These are phyloP conservation scores for Cinnamomum micranthum DNA, from an alignment of 164 flowering plant genomes.

Conservation along the genomic window DNA sequence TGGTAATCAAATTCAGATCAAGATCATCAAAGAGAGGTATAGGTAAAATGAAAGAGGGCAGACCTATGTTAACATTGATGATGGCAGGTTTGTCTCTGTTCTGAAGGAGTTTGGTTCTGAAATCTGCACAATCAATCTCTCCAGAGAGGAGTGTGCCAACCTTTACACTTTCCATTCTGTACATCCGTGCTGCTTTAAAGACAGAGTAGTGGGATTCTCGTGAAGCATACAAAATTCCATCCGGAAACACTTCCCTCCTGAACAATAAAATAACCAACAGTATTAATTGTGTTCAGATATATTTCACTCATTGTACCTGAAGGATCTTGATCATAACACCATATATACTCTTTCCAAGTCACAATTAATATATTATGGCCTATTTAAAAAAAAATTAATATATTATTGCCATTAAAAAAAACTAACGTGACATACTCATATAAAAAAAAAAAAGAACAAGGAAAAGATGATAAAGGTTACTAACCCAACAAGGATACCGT, in stretches of 20 bases:
- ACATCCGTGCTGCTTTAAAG: conserved; percentile 96
- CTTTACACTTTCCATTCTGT: conserved; percentile 85
- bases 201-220: conserved; percentile 84
- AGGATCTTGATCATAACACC: neutral
- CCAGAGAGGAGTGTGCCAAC: conserved; percentile 65
- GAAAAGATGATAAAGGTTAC: conserved; percentile 12
- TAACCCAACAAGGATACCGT: conserved; percentile 94
- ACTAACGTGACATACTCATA: no score
- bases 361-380: no score
- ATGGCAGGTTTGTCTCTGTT: conserved; percentile 91
- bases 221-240: conserved; percentile 86
- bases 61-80: conserved; percentile 88
- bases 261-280: conserved; percentile 8
- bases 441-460: no score
- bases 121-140: conserved; percentile 87
- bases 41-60: conserved; percentile 3
- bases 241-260: conserved; percentile 93
- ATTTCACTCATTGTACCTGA: neutral
- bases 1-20: neutral
- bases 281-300: no score
- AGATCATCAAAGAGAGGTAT: neutral
- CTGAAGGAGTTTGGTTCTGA: conserved; percentile 49
- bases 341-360: no score
- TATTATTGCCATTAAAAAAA: no score
- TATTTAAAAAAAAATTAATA: no score